These are phyloP conservation scores for Epichloe coenophiala DNA, from an alignment of 2,329 filamentous ascomycete species.

Conservation along the genomic window DNA sequence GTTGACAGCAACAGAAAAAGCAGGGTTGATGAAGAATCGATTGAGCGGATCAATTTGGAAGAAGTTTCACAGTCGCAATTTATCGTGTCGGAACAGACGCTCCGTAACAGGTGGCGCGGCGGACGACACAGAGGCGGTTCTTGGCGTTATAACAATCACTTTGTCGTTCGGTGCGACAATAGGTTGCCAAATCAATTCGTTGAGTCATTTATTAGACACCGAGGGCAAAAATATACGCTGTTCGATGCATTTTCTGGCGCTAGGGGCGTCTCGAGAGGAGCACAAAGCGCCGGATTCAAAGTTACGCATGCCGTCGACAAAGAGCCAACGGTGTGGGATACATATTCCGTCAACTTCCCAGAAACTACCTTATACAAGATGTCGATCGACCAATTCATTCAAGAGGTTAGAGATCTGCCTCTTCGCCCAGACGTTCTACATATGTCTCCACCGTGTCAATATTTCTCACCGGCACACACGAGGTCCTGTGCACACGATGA, in stretches of 20 bases:
- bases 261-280: constrained; percentile 57
- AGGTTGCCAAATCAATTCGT: neutral
- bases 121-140: constrained; percentile 18
- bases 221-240: constrained; percentile 44
- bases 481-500: constrained; percentile 55
- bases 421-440: constrained; percentile 54
- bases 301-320: constrained; percentile 53
- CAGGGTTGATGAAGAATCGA: constrained; percentile 21
- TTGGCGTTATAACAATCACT: constrained; percentile 7
- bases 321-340: constrained; percentile 38
- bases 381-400: constrained; percentile 36
- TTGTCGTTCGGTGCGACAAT: neutral
- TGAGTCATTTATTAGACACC: neutral
- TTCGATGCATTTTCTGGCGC: constrained; percentile 63
- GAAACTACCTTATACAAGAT: constrained; percentile 32
- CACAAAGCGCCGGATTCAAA: constrained; percentile 40
- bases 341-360: constrained; percentile 47
- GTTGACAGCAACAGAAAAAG: constrained; percentile 9
- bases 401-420: constrained; percentile 9
- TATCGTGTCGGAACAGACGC: constrained; percentile 15
- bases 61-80: constrained; percentile 19
- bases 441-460: constrained; percentile 65
- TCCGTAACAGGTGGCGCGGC: constrained; percentile 22
- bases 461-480: constrained; percentile 61
- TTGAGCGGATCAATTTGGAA: constrained; percentile 18